Base-by-base conservation (phyloP, 2,329 filamentous ascomycete species). In the Fusarium veterinarium region DNA sequence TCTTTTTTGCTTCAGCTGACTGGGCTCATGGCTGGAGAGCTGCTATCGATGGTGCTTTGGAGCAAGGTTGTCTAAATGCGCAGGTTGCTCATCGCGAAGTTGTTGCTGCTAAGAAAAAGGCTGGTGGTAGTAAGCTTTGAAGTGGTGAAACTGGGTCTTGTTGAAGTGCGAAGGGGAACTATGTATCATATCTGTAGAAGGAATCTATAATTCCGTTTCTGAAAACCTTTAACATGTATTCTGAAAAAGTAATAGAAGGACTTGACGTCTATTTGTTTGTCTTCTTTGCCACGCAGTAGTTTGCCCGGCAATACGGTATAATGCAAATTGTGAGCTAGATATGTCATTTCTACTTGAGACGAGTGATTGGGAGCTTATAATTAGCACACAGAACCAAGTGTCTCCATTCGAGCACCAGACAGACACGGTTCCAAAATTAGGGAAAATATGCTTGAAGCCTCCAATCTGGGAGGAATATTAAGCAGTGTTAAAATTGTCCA, bases 91-190 rank as follows among this genome's bases (percentile, higher is more conserved):
- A 49, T 13, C 46, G 28, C 14, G 28, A 49, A 1, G 8, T 31
- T 19, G 19, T n/a, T 31, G 28, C 45, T 13, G 2, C 14, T 0
- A 31, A 2, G 14, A 49, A 33, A 5, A 49, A 49, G 16, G 16
- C 20, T 49, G 14, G 0, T 23, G 14, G 45, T 28, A 45, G 42
- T 28, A 45, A 45, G 42, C 42, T 45, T 2, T 45, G 8, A 45
- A 8, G 10, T 12, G 4, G 9, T 0, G n/a, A 42, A 14, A 11
- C 10, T 4, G 4, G 6, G n/a, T 23, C 11, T 3, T 12, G 6
- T 5, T 11, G 6, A 11, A 12, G 10, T 17, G 5, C 4, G 9
- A 16, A 23, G n/a, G 6, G 5, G 6, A 17, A 10, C 4, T 17
- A 11, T 23, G 6, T 23, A 42, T 17, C 4, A 17, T 17, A 38